phyloP scores from a whole-genome alignment of 345 rosid species.

The Nasturtium officinale region DNA sequence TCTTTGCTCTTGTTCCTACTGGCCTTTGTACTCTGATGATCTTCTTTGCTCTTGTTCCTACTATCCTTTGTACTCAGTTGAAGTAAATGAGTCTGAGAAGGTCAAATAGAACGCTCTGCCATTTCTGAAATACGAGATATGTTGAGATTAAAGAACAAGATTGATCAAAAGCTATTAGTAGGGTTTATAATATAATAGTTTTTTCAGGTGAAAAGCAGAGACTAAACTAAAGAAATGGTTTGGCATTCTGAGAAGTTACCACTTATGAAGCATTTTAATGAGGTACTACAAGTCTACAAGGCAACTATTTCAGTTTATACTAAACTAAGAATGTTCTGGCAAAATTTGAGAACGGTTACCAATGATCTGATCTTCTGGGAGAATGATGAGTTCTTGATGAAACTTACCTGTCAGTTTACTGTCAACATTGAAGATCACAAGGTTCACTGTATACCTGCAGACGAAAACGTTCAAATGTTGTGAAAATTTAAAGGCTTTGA shows the following conservation, averaged over 20 bases:
- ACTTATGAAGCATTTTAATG: background rate
- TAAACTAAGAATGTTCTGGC: slow-evolving; percentile 6
- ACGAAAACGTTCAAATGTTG: background rate
- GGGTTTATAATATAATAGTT: background rate
- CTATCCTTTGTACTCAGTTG: slow-evolving; percentile 61
- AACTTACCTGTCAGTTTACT: slow-evolving; percentile 71
- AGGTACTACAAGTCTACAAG: background rate
- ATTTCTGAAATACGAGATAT: slow-evolving; percentile 53
- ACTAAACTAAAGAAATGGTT: background rate
- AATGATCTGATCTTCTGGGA: background rate
- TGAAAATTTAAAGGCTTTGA: background rate
- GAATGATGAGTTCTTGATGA: slow-evolving; percentile 5
- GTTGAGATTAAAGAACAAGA: background rate
- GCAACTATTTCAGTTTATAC: background rate
- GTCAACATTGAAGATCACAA: slow-evolving; percentile 66
- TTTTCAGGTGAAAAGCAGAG: background rate
- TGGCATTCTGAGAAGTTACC: background rate
- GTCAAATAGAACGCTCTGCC: slow-evolving; percentile 61
- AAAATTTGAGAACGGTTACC: background rate
- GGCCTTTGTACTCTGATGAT: slow-evolving; percentile 56
- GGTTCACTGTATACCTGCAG: slow-evolving; percentile 82
- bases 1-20: slow-evolving; percentile 62
- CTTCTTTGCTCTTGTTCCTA: slow-evolving; percentile 65
- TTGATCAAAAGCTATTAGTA: background rate
- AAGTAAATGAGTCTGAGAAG: slow-evolving; percentile 46